Evolutionary conservation across 768 basidiomycete genomes (phyloP).

Genomic region (Agaricus sinodeliciosus): DNA sequence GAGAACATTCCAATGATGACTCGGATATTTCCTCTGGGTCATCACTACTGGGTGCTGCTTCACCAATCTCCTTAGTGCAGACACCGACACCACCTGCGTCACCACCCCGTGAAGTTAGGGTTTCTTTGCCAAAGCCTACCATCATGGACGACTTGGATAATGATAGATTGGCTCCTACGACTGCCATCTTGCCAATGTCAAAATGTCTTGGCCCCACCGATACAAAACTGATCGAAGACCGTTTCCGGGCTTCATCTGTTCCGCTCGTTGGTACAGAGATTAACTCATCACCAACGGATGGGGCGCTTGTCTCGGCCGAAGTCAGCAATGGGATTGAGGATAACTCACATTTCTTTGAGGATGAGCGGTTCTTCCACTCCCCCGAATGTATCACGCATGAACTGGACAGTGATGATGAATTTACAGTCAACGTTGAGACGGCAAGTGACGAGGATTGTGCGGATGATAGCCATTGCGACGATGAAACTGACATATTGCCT

Average conservation of each 20-base stretch:
- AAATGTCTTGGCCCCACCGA: not conserved
- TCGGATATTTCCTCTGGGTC: not conserved
- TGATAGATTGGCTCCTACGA: not conserved
- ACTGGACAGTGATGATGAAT: not conserved
- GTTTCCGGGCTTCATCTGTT: not conserved
- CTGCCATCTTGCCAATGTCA: not conserved
- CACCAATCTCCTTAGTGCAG: slow-evolving; percentile 19
- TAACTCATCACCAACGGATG: not conserved
- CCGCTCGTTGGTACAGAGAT: not conserved
- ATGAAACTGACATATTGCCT: not conserved
- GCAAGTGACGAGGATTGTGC: not conserved
- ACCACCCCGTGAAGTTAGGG: slow-evolving; percentile 21
- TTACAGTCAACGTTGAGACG: not conserved
- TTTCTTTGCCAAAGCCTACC: slow-evolving; percentile 1
- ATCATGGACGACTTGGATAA: not conserved
- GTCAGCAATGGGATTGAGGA: not conserved
- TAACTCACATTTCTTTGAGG: not conserved
- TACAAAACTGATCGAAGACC: not conserved
- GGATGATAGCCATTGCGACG: not conserved
- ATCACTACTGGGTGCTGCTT: not conserved
- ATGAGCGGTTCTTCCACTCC: slow-evolving; percentile 8
- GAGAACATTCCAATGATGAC: not conserved
- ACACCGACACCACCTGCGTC: slow-evolving; percentile 41
- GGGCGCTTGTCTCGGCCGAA: not conserved
- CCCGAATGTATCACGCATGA: not conserved